These are phyloP conservation scores for Chiua sp. DNA, from an alignment of 1,284 basidiomycete genomes.

Conservation along the genomic window DNA sequence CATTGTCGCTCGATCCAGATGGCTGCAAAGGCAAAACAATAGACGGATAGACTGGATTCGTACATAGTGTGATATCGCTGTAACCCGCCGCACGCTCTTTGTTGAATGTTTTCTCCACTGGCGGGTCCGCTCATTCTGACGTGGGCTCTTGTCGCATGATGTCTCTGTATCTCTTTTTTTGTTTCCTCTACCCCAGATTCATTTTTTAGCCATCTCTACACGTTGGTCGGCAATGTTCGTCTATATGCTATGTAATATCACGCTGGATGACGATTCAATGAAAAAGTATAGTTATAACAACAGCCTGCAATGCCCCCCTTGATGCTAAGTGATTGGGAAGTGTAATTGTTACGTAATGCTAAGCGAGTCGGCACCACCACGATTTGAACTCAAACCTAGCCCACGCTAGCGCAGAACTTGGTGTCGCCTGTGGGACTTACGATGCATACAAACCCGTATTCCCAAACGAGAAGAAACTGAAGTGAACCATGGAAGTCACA, in stretches of 20 bases:
- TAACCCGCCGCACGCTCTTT: conserved; percentile 6
- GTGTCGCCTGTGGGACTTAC: too few species aligned
- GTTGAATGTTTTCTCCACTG: background rate
- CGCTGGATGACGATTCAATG: conserved; percentile 8
- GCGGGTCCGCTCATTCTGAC: background rate
- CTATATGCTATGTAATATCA: conserved; percentile 35
- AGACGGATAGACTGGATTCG: conserved; percentile 18
- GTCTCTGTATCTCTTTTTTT: conserved; percentile 3
- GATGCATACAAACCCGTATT: too few species aligned
- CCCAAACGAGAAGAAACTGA: too few species aligned
- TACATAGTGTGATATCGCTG: background rate
- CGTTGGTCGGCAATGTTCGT: conserved; percentile 15
- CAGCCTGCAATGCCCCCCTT: too few species aligned
- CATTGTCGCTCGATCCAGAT: conserved; percentile 38
- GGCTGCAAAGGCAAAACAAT: conserved; percentile 59
- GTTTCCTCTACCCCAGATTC: background rate
- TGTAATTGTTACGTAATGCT: too few species aligned
- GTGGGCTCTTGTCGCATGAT: background rate
- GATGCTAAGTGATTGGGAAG: too few species aligned
- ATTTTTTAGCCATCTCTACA: conserved; percentile 1
- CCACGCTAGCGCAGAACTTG: too few species aligned
- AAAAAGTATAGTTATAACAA: conserved; percentile 11
- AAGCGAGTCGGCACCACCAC: too few species aligned
- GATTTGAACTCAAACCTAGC: too few species aligned
- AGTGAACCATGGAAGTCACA: too few species aligned